Base-by-base conservation (phyloP, 2,329 filamentous ascomycete species). In the Rosellinia necatrix region DNA sequence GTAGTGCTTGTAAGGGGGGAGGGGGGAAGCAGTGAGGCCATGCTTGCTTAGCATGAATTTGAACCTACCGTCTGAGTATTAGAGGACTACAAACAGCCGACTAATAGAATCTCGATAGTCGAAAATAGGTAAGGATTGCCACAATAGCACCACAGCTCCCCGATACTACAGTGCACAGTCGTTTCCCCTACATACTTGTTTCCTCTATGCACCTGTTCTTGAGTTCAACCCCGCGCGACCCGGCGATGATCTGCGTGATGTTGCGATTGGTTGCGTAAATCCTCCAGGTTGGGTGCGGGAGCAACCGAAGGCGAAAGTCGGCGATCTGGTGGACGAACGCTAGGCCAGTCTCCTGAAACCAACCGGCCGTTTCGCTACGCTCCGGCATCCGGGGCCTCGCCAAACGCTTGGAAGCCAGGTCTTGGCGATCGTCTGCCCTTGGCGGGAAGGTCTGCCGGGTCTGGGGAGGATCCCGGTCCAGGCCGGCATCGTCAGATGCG, bases 311-410 rank as follows among this genome's bases (percentile, higher is more conserved):
- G 24, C 19, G 13, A n/a, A n/a, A n/a, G 10, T 9, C 32, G 15
- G 10, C n/a, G 17, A 38, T 21, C 12, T 15, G 32, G 10, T 15
- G 13, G 13, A 17, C 15, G 21, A 41, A 15, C 27, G 7, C 9
- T 27, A 25, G 13, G 24, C 7, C n/a, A n/a, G n/a, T 12, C 6
- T 50, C 50, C 55, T 58, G 55, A 54, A 58, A 58, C n/a, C 55
- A 21, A 38, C n/a, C 17, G n/a, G n/a, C n/a, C 9, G 50, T 35
- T 29, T 58, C 40, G 50, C 34, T 13, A 32, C 1, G 29, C 30
- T n/a, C 38, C 44, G 24, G 40, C 6, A 44, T 10, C 44, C 22
- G 19, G 35, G 24, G 42, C 29, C 32, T 42, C 43, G 32, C 24
- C 35, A 38, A n/a, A 5, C 17, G 6, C 32, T 7, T 19, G 24